Percentiles rank a stretch among this genome's conserved stretches.
phyloP scores from a whole-genome alignment of 2,329 filamentous ascomycete species.

The Xylogone sp. region DNA sequence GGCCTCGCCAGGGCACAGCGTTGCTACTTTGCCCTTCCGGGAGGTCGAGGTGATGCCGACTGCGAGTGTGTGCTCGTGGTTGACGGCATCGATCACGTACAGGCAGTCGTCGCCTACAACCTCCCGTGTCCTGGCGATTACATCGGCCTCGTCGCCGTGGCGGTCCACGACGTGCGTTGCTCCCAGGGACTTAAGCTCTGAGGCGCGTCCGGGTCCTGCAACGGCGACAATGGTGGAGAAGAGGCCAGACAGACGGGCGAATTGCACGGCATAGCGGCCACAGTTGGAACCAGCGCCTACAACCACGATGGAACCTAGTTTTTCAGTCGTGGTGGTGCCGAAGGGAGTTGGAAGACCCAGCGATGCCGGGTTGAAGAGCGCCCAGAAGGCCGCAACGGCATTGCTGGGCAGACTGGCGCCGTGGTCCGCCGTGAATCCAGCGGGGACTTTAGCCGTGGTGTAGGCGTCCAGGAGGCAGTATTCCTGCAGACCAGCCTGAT shows the following conservation, averaged over 20 bases:
- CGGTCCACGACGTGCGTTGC: conserved; percentile 40
- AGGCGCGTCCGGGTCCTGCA: conserved; percentile 23
- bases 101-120: conserved; percentile 35
- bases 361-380: conserved; percentile 28
- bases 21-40: conserved; percentile 30
- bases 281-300: conserved; percentile 32
- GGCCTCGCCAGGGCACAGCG: conserved; percentile 21
- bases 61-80: conserved; percentile 10
- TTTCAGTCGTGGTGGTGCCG: too few species aligned
- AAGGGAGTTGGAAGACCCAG: too few species aligned
- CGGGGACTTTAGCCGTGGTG: conserved; percentile 29
- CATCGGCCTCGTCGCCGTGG: conserved; percentile 26
- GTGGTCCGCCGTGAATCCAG: conserved; percentile 30
- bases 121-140: conserved; percentile 28
- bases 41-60: conserved; percentile 27
- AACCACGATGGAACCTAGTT: conserved; percentile 29
- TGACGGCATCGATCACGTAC: conserved; percentile 34
- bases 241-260: conserved; percentile 31
- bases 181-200: conserved; percentile 29
- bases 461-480: conserved; percentile 31
- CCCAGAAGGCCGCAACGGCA: conserved; percentile 28
- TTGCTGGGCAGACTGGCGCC: conserved; percentile 34
- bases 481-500: conserved; percentile 32
- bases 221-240: conserved; percentile 36
- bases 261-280: conserved; percentile 30